Evolutionary conservation across 176 grass and related monocot species (phyloP).

Genomic region (Puya raimondii): DNA sequence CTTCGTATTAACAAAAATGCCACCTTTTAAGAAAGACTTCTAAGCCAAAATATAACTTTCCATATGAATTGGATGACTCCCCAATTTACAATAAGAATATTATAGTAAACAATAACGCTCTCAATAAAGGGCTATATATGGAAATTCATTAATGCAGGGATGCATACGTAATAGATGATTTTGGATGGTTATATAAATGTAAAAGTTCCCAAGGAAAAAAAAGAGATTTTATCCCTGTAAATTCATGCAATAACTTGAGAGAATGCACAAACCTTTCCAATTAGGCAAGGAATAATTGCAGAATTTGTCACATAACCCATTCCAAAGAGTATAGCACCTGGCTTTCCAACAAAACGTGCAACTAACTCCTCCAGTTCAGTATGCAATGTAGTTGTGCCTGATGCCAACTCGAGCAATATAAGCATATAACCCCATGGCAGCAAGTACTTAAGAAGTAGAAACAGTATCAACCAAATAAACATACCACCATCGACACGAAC

Average conservation of each 20-base stretch:
- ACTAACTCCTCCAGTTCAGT: constrained; percentile 50
- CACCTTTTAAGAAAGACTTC: no score
- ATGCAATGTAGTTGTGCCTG: constrained; percentile 69
- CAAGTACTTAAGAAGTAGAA: background rate
- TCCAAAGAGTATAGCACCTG: constrained; percentile 60
- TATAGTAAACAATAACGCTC: no score
- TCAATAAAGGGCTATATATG: no score
- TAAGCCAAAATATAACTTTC: background rate
- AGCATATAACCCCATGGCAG: background rate
- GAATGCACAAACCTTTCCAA: constrained; percentile 53
- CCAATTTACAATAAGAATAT: no score
- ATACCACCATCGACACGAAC: constrained; percentile 60
- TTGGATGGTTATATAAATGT: background rate
- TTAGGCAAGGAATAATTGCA: constrained; percentile 54
- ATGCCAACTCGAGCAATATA: constrained; percentile 13
- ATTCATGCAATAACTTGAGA: background rate
- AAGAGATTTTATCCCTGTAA: background rate
- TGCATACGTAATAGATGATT: no score
- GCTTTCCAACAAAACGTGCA: constrained; percentile 71
- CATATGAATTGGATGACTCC: background rate
- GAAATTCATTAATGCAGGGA: no score
- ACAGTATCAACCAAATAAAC: constrained; percentile 2
- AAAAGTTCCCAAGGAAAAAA: background rate
- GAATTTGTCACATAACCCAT: constrained; percentile 91
- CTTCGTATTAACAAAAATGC: no score